Evolutionary conservation across 148 eudicot genomes (phyloP).

Genomic region (Beta vulgaris): DNA sequence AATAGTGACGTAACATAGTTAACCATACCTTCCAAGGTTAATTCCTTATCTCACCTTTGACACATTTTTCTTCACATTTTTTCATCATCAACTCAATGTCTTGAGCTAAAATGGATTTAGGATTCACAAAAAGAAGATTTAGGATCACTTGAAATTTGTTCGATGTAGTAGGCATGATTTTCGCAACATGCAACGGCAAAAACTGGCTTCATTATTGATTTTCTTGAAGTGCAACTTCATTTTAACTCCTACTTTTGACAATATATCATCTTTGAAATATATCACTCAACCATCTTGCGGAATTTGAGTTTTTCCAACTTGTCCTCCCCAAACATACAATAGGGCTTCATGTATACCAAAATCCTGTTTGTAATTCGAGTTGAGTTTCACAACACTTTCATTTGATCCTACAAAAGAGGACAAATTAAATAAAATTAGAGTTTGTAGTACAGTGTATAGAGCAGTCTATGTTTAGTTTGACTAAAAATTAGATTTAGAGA

Average conservation of each 20-base stretch:
- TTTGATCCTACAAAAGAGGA: background rate
- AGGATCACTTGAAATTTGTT: background rate
- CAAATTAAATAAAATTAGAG: background rate
- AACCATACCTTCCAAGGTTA: too few species aligned
- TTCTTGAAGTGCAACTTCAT: background rate
- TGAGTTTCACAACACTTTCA: too few species aligned
- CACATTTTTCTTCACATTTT: background rate
- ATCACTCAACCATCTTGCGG: background rate
- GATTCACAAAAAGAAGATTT: background rate
- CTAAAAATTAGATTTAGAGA: background rate
- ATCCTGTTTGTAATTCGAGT: too few species aligned
- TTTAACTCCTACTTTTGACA: background rate
- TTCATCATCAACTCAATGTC: background rate
- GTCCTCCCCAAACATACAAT: background rate
- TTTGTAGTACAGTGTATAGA: background rate
- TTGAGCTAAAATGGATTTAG: background rate
- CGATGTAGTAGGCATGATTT: background rate
- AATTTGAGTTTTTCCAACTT: background rate
- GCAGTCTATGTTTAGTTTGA: background rate
- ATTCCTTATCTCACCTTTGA: background rate
- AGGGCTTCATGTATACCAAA: background rate
- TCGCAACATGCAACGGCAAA: background rate
- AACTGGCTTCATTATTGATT: background rate
- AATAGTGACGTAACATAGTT: too few species aligned
- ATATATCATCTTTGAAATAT: background rate